Base-by-base conservation (phyloP, 768 basidiomycete species). In the Rhizopogon roseolus region DNA sequence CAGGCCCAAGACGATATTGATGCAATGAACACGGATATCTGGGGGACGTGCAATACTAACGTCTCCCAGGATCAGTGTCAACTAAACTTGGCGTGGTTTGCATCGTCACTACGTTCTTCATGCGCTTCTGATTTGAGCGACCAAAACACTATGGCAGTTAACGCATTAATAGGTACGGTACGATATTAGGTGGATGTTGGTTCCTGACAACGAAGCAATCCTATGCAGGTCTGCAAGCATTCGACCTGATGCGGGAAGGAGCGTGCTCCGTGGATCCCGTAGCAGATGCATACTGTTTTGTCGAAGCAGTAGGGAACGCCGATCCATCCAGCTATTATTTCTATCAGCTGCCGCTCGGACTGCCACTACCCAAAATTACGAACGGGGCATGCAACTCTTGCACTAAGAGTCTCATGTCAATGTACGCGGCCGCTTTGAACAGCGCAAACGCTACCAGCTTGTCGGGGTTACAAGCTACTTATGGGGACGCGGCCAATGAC, bases 21-120 rank as follows among this genome's bases (percentile, higher is more conserved):
- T 1, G 64, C 77, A 36, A 74, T 90, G 62, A 93, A 92, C 61
- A 67, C 73, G 8, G 73, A 90, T 48, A 63, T 93, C 6, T 90
- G 88, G 85, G 88, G 88, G 2, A 90, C 86, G 0, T 94, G 92
- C 67, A 85, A 90, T 60, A 88, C 88, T 6, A 69, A 64, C 14
- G 62, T 68, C 1, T 62, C 66, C 2, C 64, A 70, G 13, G 73
- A 68, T 22, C 76, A 84, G 55, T 94, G 91, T 60, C 59, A 69
- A n/a, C 58, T 70, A 28, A 88, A 86, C 58, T 90, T 94, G 84
- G 74, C 62, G 6, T 81, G 79, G 76, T 88, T 86, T 64, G 78
- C 80, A 2, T 62, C 67, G 0, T 59, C 69, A 32, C 66, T 91
- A 14, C 66, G 76, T 58, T 61, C 64, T 1, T 69, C 74, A 1